These are phyloP conservation scores for Hypoxylon fuscum DNA, from an alignment of 495 filamentous ascomycete genomes.

Conservation along the genomic window DNA sequence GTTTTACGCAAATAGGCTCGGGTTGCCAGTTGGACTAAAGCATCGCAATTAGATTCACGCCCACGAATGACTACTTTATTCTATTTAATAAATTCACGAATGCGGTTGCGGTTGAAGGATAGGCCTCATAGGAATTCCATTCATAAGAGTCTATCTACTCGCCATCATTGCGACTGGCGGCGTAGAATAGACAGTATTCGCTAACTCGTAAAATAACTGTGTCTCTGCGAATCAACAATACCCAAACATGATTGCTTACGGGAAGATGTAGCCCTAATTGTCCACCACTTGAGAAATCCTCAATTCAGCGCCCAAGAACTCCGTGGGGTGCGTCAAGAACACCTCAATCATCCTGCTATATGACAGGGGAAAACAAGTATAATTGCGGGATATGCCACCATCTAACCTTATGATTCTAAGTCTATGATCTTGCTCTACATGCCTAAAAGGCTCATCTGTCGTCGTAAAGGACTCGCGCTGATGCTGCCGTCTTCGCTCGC, in stretches of 20 bases:
- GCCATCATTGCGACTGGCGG: slow-evolving; percentile 32
- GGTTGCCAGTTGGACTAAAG: too few relatives aligned
- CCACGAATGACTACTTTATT: too few relatives aligned
- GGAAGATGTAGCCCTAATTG: slow-evolving; percentile 10
- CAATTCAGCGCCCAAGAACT: slow-evolving; percentile 33
- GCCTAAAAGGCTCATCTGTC: slow-evolving; percentile 71
- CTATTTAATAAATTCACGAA: too few relatives aligned
- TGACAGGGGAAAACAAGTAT: slow-evolving; percentile 14
- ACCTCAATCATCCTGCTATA: slow-evolving; percentile 17
- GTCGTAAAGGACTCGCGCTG: slow-evolving; percentile 70
- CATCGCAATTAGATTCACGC: too few relatives aligned
- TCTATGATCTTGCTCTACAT: slow-evolving; percentile 51
- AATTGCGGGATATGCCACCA: slow-evolving; percentile 12
- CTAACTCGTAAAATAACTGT: slow-evolving; percentile 5
- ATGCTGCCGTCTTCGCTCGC: slow-evolving; percentile 69
- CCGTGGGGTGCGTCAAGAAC: slow-evolving; percentile 26
- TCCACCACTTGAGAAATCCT: neutral
- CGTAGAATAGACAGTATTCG: slow-evolving; percentile 17
- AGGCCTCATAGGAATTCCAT: slow-evolving; percentile 24
- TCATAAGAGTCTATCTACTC: slow-evolving; percentile 22
- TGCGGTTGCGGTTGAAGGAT: slow-evolving; percentile 4
- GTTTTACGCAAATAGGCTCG: too few relatives aligned
- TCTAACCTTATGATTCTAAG: slow-evolving; percentile 39
- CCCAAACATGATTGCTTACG: slow-evolving; percentile 18
- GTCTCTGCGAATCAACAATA: slow-evolving; percentile 4